phyloP scores from a whole-genome alignment of 352 stramenopile genomes.

The Sclerospora graminicola region DNA sequence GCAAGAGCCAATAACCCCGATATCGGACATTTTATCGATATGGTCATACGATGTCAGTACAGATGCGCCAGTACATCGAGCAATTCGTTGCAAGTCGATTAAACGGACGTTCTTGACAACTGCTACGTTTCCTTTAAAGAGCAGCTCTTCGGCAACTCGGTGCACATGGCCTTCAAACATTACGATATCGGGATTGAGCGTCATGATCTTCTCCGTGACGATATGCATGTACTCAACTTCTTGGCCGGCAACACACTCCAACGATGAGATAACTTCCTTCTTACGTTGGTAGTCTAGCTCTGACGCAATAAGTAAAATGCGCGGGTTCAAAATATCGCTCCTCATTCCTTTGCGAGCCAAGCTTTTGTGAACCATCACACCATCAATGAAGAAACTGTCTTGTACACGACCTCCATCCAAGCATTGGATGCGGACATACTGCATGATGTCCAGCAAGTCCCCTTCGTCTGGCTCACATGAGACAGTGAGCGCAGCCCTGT shows the following conservation, averaged over 20 bases:
- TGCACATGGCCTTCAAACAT: conserved; percentile 81
- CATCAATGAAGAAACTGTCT: conserved; percentile 84
- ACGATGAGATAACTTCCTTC: conserved; percentile 70
- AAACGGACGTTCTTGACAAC: conserved; percentile 81
- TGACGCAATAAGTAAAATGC: conserved; percentile 77
- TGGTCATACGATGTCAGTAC: conserved; percentile 80
- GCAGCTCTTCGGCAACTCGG: conserved; percentile 69
- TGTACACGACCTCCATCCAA: conserved; percentile 61
- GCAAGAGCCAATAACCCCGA: conserved; percentile 67
- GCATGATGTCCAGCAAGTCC: conserved; percentile 75
- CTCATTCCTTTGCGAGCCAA: conserved; percentile 78
- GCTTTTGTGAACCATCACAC: conserved; percentile 83
- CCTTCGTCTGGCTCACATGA: conserved; percentile 59
- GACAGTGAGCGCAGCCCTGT: conserved; percentile 50
- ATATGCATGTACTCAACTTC: conserved; percentile 88
- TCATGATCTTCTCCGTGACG: conserved; percentile 83
- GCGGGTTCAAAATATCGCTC: conserved; percentile 61
- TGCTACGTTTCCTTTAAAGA: conserved; percentile 67
- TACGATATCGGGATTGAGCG: conserved; percentile 73
- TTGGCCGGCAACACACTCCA: conserved; percentile 75
- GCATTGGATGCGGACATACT: conserved; percentile 77
- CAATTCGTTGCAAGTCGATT: conserved; percentile 70
- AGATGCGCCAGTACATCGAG: conserved; percentile 62
- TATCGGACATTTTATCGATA: conserved; percentile 79
- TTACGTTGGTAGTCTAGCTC: conserved; percentile 78